Evolutionary conservation across 305 asterid genomes (phyloP).

Genomic region (Plantago lanceolata): DNA sequence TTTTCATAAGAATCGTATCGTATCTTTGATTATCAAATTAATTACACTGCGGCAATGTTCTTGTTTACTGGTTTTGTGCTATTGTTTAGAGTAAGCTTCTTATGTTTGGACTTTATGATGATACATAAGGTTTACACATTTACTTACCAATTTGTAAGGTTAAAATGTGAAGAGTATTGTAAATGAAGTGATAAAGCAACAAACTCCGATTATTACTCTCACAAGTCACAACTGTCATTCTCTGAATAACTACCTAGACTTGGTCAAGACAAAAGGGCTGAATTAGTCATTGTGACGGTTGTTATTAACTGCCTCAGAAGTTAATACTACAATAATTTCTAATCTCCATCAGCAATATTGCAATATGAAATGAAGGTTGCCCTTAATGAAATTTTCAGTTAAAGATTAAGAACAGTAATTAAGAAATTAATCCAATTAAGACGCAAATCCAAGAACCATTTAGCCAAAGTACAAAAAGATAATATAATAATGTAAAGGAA

Average conservation of each 20-base stretch:
- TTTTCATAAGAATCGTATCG: too few species aligned
- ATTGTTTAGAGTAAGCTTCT: too few species aligned
- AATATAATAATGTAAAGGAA: not conserved
- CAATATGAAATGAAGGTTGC: too few species aligned
- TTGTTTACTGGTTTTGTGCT: too few species aligned
- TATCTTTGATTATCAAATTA: too few species aligned
- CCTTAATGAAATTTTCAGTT: not conserved
- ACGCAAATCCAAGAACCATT: not conserved
- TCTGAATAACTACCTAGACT: slow-evolving; percentile 28
- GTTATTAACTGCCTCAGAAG: slow-evolving; percentile 5
- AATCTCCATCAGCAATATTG: too few species aligned
- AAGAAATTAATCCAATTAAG: not conserved
- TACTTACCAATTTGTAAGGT: too few species aligned
- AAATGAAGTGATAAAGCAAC: slow-evolving; percentile 2
- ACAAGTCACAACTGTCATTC: not conserved
- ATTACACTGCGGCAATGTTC: too few species aligned
- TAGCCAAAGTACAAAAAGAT: not conserved
- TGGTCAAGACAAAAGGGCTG: slow-evolving; percentile 15
- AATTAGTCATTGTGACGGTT: slow-evolving; percentile 15
- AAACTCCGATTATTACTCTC: slow-evolving; percentile 26
- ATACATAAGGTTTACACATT: too few species aligned
- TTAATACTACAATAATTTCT: too few species aligned
- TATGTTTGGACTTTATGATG: too few species aligned
- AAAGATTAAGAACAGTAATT: not conserved
- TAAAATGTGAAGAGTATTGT: too few species aligned